Evolutionary conservation across 2,329 filamentous ascomycete genomes (phyloP), one percentile per base, ranked within the genome.

Genomic region (Acrocalymma vagum): DNA sequence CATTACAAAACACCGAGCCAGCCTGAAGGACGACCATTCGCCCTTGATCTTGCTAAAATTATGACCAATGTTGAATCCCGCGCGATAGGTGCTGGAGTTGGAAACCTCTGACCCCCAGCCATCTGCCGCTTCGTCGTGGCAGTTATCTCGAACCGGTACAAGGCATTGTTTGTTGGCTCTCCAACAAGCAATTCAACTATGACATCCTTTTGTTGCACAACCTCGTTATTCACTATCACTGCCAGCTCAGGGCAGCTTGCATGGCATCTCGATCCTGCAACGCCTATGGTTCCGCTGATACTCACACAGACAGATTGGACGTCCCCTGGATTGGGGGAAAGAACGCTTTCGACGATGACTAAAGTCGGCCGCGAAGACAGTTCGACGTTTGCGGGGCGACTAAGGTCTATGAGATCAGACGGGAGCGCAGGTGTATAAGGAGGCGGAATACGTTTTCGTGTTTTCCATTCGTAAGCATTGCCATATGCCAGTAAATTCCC

Each of bases 381-480:
- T 5, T 18, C 11, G 11, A 22, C 20, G 16, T 14, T n/a, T 9
- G 9, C 17, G 13, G 7, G 5, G 5, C 14, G 6, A 13, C 9
- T 18, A 10, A 7, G 9, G 6, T 9, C 5, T 9, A 39, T 23
- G 17, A 10, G 9, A 20, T 42, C 39, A 7, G 26, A 37, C 14
- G 15, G 27, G 13, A 38, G 15, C 5, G 21, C 9, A 5, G 39
- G 39, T 9, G 39, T 32, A 13, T 31, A 28, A 6, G 39, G 33
- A n/a, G 39, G 32, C 3, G 27, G 9, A n/a, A 17, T 13, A 3
- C 39, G 32, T 20, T 26, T 15, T 14, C 16, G 18, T 8, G 15
- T 37, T 21, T 14, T 15, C 7, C 22, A 17, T 20, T 67, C 65
- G 35, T 60, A 69, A n/a, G 48, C 48, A 9, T 28, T 40, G 6